Evolutionary conservation across 805 yeast genomes (phyloP), one percentile per base, ranked within the genome.

Genomic region (Saturnispora ahearnii): DNA sequence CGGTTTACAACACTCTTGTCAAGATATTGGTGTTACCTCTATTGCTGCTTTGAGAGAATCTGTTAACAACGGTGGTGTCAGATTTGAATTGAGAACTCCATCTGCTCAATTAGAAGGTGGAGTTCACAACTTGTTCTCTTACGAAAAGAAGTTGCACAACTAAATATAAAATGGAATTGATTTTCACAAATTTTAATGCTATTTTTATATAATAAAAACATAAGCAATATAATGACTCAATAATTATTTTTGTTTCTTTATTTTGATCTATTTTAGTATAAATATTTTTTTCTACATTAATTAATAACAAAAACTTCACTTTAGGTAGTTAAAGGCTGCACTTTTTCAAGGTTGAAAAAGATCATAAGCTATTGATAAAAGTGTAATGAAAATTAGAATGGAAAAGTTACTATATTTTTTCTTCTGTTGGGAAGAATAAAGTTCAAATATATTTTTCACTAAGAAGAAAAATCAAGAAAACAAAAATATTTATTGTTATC

Each of bases 71-170:
- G 95, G 95, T 59, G 73, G 71, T 31, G 83, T 89, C 55, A 83
- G 99, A 74, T 93, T 93, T 66, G 99, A 93, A 76, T 82, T 84
- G 72, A 88, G 99, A 81, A 90, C 98, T 59, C 96, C 98, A 46
- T 87, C 96, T 64, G 96, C 99, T 57, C 99, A 93, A 78, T 77
- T 89, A 58, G 99, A 93, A 76, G 99, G 99, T 77, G 98, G 98
- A 71, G 91, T 93, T 55, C 86, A 88, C 73, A 90, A 95, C 66
- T 80, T 93, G 72, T 88, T 88, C 78, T 90, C 97, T 52, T 93
- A 87, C 69, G 99, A 93, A 75, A 93, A 93, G 81, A 88, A 96
- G 73, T 77, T 93, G 67, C 96, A 89, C 78, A 88, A 87, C 67
- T 88, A 79, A 64, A 15, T 29, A 26, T 26, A 26, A 26, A 26